A percentile compares a stretch with the other conserved stretches of the same genome.
These are phyloP conservation scores for Botrytis cinerea DNA, from an alignment of 2,329 filamentous ascomycete species.

Conservation along the genomic window DNA sequence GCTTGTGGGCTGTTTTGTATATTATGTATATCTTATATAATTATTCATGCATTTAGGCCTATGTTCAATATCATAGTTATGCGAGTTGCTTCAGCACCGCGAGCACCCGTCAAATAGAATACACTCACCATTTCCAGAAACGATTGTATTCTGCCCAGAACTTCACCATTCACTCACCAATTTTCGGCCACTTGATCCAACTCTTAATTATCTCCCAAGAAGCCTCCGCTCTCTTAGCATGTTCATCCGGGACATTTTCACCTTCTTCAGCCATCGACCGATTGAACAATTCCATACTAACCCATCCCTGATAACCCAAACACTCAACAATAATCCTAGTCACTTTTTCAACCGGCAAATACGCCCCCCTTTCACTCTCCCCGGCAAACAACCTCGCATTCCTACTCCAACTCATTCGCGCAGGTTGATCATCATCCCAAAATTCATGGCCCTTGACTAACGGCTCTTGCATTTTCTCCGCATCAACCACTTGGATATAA, in stretches of 20 bases:
- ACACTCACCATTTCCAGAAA: background rate
- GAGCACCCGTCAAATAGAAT: background rate
- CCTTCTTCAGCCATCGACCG: constrained; percentile 51
- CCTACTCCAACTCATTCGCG: constrained; percentile 75
- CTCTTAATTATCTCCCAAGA: constrained; percentile 47
- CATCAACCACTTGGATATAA: constrained; percentile 76
- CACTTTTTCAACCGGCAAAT: constrained; percentile 57
- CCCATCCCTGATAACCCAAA: constrained; percentile 58
- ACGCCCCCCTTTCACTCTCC: constrained; percentile 53
- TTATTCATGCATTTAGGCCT: background rate
- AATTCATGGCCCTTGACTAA: constrained; percentile 57
- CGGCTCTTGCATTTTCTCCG: constrained; percentile 60
- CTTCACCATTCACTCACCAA: background rate
- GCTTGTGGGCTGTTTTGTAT: background rate
- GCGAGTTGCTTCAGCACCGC: background rate
- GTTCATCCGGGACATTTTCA: constrained; percentile 49
- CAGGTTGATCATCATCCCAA: constrained; percentile 57
- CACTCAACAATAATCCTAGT: constrained; percentile 51
- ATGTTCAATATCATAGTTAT: background rate
- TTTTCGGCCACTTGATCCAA: constrained; percentile 26
- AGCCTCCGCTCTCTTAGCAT: constrained; percentile 52
- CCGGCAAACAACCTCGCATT: constrained; percentile 73
- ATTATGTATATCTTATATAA: background rate
- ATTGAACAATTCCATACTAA: constrained; percentile 62
- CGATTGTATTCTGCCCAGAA: background rate